Evolutionary conservation across 2,329 filamentous ascomycete genomes (phyloP), one percentile per base, ranked within the genome.

Genomic region (Alternaria alternata): DNA sequence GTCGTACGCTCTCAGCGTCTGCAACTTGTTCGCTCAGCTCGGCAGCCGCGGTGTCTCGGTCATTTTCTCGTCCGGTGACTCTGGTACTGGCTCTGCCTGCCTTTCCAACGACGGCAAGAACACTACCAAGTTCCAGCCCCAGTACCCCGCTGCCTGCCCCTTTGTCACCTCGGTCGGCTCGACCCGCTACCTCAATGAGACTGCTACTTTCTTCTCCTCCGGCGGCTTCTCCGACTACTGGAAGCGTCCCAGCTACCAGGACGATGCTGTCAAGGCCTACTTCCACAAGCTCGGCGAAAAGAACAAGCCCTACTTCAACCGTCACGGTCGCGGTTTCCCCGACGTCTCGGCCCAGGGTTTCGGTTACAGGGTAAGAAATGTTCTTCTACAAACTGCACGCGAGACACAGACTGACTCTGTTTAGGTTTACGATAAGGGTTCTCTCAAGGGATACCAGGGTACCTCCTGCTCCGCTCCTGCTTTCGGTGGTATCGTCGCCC

Each of bases 131-230:
- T 87, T 89, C 70, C 81, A 88, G 49, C 83, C 88, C 1, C 85
- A 84, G 7, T 92, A 90, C 73, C 89, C 89, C 0, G 86, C 84
- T 0, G 83, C 84, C 1, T 92, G 89, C 68, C 89, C 89, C 0
- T 91, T 85, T 75, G 85, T 91, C 1, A 91, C 89, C 0, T 81
- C 85, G 2, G 85, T 91, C 1, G 89, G 90, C 5, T 88, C 85
- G 1, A 88, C 86, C 6, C 84, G 83, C 18, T 73, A 80, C 5
- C 75, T 83, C 47, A 72, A 75, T 54, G 71, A 75, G 58, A 71
- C 69, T 1, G 71, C 72, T 16, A 67, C 67, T 2, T 89, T 85
- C 76, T 84, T 86, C 4, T 84, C 80, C 8, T 75, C 78, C 60
- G 69, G 83, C 7, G 84, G 84, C 5, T 86, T 86, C 77, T 75